phyloP scores from a whole-genome alignment of 2,329 filamentous ascomycete species.

The Penicillium vulpinum region DNA sequence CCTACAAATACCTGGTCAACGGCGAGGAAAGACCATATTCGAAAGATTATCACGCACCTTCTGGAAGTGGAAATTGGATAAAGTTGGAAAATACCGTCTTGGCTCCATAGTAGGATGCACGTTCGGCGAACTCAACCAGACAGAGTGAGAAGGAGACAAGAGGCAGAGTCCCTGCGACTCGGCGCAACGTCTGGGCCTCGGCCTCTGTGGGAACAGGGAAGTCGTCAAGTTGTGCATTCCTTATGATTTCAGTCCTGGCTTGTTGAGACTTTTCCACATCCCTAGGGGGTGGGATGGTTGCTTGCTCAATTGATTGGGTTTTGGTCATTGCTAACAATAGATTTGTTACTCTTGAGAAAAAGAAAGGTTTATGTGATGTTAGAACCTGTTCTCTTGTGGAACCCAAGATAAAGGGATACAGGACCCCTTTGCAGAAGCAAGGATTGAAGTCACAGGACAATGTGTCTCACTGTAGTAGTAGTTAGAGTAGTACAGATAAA shows the following conservation, averaged over 20 bases:
- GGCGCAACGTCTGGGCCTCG: constrained; percentile 48
- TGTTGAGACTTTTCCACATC: not conserved
- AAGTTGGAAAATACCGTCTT: constrained; percentile 61
- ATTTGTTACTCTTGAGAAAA: not conserved
- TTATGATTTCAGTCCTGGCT: not conserved
- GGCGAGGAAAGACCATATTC: too few species aligned
- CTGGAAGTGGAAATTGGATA: constrained; percentile 60
- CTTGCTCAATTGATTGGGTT: not conserved
- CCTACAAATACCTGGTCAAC: constrained; percentile 1
- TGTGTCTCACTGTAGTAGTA: not conserved
- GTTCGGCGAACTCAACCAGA: constrained; percentile 61
- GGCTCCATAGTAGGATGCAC: constrained; percentile 62
- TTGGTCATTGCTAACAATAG: not conserved
- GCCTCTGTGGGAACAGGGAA: constrained; percentile 50
- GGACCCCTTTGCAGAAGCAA: not conserved
- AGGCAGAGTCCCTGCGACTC: constrained; percentile 53
- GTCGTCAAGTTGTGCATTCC: not conserved
- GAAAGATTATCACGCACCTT: constrained; percentile 28
- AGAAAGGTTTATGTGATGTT: not conserved
- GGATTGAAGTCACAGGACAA: not conserved
- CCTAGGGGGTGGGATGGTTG: too few species aligned
- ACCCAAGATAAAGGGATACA: not conserved
- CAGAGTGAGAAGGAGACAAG: constrained; percentile 57
- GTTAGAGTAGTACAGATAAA: too few species aligned
- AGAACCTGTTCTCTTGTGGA: not conserved